Conservation (phyloP, 2,329 filamentous ascomycete genomes). For the Colletotrichum tofieldiae region DNA sequence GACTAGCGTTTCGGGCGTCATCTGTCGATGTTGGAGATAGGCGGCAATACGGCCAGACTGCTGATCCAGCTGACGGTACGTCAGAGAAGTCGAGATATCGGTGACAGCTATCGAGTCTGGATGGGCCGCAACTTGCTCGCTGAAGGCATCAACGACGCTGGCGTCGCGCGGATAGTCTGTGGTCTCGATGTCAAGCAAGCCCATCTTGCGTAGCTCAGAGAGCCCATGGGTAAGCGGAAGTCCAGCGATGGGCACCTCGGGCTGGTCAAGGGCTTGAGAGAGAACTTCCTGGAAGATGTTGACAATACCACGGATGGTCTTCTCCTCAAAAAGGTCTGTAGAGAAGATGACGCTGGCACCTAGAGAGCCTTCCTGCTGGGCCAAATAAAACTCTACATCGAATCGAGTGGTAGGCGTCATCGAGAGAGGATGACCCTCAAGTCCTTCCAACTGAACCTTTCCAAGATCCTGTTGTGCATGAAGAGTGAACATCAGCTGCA, state of each 20-base stretch:
- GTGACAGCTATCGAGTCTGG: conserved; percentile 43
- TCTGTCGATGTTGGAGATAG: conserved; percentile 39
- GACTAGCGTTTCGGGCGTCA: conserved; percentile 40
- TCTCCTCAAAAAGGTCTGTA: conserved; percentile 11
- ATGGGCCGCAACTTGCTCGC: conserved; percentile 36
- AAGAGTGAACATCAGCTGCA: conserved; percentile 25
- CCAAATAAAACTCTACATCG: conserved; percentile 44
- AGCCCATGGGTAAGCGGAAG: not conserved
- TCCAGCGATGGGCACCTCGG: not conserved
- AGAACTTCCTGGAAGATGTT: conserved; percentile 20
- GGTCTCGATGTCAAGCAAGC: conserved; percentile 24
- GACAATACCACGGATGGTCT: conserved; percentile 46
- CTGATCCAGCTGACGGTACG: conserved; percentile 46
- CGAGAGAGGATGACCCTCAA: conserved; percentile 11
- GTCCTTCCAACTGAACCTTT: conserved; percentile 5
- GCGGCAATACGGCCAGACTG: conserved; percentile 43
- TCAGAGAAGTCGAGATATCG: conserved; percentile 41
- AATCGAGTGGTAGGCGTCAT: conserved; percentile 21
- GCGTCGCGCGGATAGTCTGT: conserved; percentile 42
- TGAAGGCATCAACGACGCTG: conserved; percentile 47
- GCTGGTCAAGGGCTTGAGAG: not conserved
- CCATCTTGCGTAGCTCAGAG: conserved; percentile 36
- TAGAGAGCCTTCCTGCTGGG: conserved; percentile 40
- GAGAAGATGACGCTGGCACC: conserved; percentile 44
- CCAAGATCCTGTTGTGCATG: conserved; percentile 16